Base-by-base conservation (phyloP, 108 stramenopile genomes). In the Skeletonema tropicum region DNA sequence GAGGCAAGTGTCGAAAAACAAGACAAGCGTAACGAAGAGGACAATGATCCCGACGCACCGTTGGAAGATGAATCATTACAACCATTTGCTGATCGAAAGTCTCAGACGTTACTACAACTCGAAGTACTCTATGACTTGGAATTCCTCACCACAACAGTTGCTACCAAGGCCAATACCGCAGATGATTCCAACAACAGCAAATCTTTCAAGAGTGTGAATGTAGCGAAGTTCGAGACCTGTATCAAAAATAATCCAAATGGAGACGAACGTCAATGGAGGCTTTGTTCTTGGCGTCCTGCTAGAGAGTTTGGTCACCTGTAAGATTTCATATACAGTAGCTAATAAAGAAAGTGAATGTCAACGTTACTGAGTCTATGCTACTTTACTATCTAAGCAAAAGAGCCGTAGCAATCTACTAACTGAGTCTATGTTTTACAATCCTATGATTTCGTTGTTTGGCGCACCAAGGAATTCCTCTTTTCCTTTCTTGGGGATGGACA, bases 91-190 rank as follows among this genome's bases (percentile, higher is more conserved):
- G 55, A 73, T 21, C 19, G 38, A 15, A 63, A 79, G 17, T 12
- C 75, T 32, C 83, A 80, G 62, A 69, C 71, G 15, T 33, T 80
- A 30, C 71, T 79, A 46, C 83, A 83, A 42, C 58, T 83, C 8
- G 83, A 83, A 58, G 78, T 83, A 52, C 52, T 83, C 41, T 83
- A 83, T 57, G 79, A 80, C n/a, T 66, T 79, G n/a, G 46, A 83
- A 63, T 55, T 55, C n/a, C 9, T 23, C 52, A 23, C 52, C 5
- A 55, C 15, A 71, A 13, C 38, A 12, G 52, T 59, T 1, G 59
- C 41, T 14, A 30, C 35, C 6, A 42, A 31, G 0, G 3, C 55
- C 62, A 49, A 9, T 41, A 7, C 33, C 6, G 7, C 76, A 13
- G 61, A 69, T 5, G 59, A 41, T 15, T 36, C 35, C 6, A 45